These are phyloP conservation scores for Paramecium primaurelia DNA, from an alignment of 73 alveolate genomes.

Conservation along the genomic window DNA sequence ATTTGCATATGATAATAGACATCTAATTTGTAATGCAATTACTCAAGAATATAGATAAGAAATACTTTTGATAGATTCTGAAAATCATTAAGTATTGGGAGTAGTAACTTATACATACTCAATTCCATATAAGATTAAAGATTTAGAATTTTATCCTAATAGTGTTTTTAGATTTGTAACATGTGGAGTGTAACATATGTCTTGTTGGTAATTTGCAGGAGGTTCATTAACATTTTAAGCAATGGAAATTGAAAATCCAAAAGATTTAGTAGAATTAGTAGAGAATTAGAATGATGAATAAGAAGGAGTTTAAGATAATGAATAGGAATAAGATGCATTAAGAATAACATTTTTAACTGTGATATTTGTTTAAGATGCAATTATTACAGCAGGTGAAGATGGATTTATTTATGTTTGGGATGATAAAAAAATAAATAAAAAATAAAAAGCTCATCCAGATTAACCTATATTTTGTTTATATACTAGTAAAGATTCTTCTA, in stretches of 20 bases:
- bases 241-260: slow-evolving; percentile 64
- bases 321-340: slow-evolving; percentile 23
- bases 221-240: slow-evolving; percentile 55
- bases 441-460: slow-evolving; percentile 83
- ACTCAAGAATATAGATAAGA: slow-evolving; percentile 80
- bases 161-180: slow-evolving; percentile 89
- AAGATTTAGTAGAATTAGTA: slow-evolving; percentile 12
- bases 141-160: slow-evolving; percentile 87
- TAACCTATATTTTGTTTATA: slow-evolving; percentile 74
- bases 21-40: slow-evolving; percentile 74
- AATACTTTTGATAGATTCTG: slow-evolving; percentile 78
- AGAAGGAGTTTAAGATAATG: slow-evolving; percentile 50
- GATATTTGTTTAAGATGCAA: slow-evolving; percentile 55
- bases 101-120: slow-evolving; percentile 78
- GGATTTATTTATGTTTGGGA: slow-evolving; percentile 70
- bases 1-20: slow-evolving; percentile 81
- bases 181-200: slow-evolving; percentile 94
- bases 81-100: slow-evolving; percentile 63
- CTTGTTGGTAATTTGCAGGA: slow-evolving; percentile 78
- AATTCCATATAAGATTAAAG: slow-evolving; percentile 92
- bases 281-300: slow-evolving; percentile 19
- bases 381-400: slow-evolving; percentile 61
- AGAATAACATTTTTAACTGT: slow-evolving; percentile 41
- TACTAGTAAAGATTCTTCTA: slow-evolving; percentile 70
- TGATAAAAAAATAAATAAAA: slow-evolving; percentile 69